These are phyloP conservation scores for Chalciporus sphaerocephalus DNA, from an alignment of 768 basidiomycete genomes.

Conservation along the genomic window DNA sequence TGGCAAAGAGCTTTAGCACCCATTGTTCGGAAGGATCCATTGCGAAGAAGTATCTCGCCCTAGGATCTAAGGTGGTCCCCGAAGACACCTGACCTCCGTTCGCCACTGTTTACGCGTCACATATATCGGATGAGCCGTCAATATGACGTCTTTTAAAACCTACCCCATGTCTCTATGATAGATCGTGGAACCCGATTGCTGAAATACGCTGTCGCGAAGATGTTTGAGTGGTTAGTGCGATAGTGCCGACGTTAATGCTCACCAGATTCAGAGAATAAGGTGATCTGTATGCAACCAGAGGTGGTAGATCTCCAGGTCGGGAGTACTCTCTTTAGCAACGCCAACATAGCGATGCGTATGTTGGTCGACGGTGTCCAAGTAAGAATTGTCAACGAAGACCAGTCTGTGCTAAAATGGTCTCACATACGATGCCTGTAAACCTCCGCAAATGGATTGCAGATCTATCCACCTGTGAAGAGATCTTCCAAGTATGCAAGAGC, in stretches of 20 bases:
- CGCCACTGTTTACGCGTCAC: conserved; percentile 9
- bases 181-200: conserved; percentile 22
- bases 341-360: conserved; percentile 9
- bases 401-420: no score
- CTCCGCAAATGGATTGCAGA: no score
- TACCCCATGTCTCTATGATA: conserved; percentile 24
- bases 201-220: conserved; percentile 23
- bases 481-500: no score
- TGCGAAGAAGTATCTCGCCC: conserved; percentile 31
- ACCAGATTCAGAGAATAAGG: conserved; percentile 26
- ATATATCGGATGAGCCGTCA: no score
- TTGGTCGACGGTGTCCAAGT: not conserved
- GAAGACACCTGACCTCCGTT: conserved; percentile 23
- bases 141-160: conserved; percentile 2
- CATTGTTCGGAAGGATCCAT: conserved; percentile 25
- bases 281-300: not conserved
- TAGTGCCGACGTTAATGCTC: not conserved
- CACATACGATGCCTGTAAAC: no score
- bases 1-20: conserved; percentile 24
- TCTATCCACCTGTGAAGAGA: no score
- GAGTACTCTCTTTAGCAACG: conserved; percentile 7
- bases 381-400: not conserved
- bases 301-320: not conserved
- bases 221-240: not conserved
- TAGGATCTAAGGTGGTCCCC: conserved; percentile 7